Conservation (phyloP, 179 eudicot species). For the Pouteria campechiana region DNA sequence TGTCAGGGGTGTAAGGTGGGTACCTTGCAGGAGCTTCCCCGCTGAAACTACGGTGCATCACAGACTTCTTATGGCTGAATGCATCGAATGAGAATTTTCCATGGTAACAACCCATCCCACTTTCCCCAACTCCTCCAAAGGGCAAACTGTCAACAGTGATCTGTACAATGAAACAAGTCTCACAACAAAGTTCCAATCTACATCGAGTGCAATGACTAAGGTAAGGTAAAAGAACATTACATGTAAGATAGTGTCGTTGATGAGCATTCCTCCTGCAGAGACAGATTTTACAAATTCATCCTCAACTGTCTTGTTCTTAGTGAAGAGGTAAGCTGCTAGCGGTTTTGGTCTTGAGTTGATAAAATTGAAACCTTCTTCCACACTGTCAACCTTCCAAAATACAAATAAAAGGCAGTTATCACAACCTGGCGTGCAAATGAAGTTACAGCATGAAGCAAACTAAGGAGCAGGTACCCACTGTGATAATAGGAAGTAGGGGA, state of each 20-base stretch:
- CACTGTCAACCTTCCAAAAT: slow-evolving; percentile 44
- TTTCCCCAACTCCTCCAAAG: slow-evolving; percentile 96
- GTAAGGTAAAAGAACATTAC: slow-evolving; percentile 44
- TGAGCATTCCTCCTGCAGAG: slow-evolving; percentile 69
- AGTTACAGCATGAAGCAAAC: neutral
- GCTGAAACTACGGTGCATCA: slow-evolving; percentile 41
- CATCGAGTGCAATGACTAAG: too few species aligned
- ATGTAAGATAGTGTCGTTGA: slow-evolving; percentile 71
- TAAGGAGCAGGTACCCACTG: slow-evolving; percentile 55
- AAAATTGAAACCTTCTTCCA: slow-evolving; percentile 49
- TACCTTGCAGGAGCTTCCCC: slow-evolving; percentile 70
- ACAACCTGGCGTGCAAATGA: neutral
- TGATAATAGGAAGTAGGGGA: slow-evolving; percentile 79
- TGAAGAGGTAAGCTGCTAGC: slow-evolving; percentile 83
- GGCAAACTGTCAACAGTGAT: slow-evolving; percentile 53
- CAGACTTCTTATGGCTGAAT: slow-evolving; percentile 86
- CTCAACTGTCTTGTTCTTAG: slow-evolving; percentile 60
- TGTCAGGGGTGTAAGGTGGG: slow-evolving; percentile 70
- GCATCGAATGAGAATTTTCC: slow-evolving; percentile 86
- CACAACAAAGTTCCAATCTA: neutral
- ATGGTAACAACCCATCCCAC: slow-evolving; percentile 85
- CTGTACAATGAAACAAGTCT: slow-evolving; percentile 24
- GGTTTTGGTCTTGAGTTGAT: slow-evolving; percentile 78
- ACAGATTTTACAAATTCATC: slow-evolving; percentile 40
- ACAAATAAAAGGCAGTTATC: neutral